Percentiles rank a stretch among this genome's conserved stretches.
Conservation (phyloP, 108 stramenopile species). For the Cylindrotheca fusiformis region DNA sequence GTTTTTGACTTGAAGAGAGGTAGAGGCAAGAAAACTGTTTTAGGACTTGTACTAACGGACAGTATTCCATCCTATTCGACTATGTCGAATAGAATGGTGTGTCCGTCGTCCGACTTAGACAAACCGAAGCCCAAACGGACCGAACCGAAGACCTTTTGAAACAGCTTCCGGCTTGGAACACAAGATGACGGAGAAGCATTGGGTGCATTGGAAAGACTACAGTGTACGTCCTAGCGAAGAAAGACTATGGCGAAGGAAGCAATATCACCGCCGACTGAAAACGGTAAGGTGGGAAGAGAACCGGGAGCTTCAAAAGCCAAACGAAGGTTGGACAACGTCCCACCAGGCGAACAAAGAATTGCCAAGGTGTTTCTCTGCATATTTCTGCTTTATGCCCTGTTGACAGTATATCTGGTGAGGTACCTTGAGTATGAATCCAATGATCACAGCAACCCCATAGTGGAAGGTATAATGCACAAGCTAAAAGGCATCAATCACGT, state of each 20-base stretch:
- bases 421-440: constrained; percentile 16
- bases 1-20: too few relatives aligned
- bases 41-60: too few relatives aligned
- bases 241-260: neutral
- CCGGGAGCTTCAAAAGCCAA: constrained; percentile 23
- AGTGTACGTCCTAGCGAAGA: neutral
- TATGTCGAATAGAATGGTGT: too few relatives aligned
- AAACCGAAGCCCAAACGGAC: too few relatives aligned
- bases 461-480: neutral
- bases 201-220: too few relatives aligned
- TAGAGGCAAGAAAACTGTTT: too few relatives aligned
- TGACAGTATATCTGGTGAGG: constrained; percentile 14
- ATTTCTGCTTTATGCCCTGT: constrained; percentile 8
- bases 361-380: constrained; percentile 15
- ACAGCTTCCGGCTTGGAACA: too few relatives aligned
- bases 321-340: constrained; percentile 29
- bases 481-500: neutral
- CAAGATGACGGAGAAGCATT: too few relatives aligned
- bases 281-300: neutral
- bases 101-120: too few relatives aligned
- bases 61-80: too few relatives aligned
- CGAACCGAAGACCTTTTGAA: too few relatives aligned
- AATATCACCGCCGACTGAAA: neutral
- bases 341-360: constrained; percentile 12
- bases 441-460: constrained; percentile 1